These are phyloP conservation scores for Dianthus caryophyllus DNA, from an alignment of 148 eudicot genomes.

Conservation along the genomic window DNA sequence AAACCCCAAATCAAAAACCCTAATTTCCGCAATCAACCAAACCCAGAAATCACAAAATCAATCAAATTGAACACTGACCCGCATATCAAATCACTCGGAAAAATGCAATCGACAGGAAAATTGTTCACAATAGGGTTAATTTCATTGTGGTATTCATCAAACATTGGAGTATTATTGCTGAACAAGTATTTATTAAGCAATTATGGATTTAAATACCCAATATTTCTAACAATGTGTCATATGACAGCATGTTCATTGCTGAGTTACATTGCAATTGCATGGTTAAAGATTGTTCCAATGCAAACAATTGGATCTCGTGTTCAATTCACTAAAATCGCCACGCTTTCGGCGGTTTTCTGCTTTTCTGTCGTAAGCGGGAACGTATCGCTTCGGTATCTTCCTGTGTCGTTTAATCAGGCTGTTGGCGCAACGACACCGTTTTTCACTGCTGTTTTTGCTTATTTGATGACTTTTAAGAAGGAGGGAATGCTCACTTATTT, in stretches of 20 bases:
- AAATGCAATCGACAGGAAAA: conserved; percentile 42
- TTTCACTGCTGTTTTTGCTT: conserved; percentile 71
- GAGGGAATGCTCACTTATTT: conserved; percentile 64
- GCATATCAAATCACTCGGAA: neutral
- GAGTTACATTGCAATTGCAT: conserved; percentile 58
- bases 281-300: conserved; percentile 65
- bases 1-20: conserved; percentile 1
- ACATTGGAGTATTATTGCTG: conserved; percentile 67
- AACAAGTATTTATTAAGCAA: conserved; percentile 74
- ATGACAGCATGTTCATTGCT: conserved; percentile 81
- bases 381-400: conserved; percentile 56
- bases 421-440: conserved; percentile 85
- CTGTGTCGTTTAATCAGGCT: conserved; percentile 75
- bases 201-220: conserved; percentile 81
- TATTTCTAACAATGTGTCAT: conserved; percentile 83
- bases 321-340: conserved; percentile 57
- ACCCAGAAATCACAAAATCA: neutral
- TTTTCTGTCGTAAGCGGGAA: conserved; percentile 73
- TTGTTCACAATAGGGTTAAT: conserved; percentile 63
- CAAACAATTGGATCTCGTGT: conserved; percentile 56
- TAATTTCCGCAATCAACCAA: conserved; percentile 18
- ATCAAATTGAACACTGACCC: neutral
- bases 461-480: conserved; percentile 54
- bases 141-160: conserved; percentile 67
- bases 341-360: conserved; percentile 61